Evolutionary conservation across 331 rosid species (phyloP), one percentile per base, ranked within the genome.

Genomic region (Pyracantha coccinea): DNA sequence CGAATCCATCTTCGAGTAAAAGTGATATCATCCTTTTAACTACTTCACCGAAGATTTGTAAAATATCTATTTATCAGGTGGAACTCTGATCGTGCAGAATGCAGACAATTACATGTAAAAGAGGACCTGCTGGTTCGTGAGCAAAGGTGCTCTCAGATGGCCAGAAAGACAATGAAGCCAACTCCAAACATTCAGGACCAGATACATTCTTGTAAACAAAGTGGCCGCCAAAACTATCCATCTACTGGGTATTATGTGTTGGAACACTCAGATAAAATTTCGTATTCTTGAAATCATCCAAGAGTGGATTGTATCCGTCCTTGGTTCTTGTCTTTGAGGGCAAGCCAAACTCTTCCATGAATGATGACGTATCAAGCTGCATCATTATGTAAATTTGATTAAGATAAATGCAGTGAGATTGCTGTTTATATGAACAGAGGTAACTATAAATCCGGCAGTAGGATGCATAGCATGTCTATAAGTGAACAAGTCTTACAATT

Each of bases 341-440:
- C 88, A 92, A 81, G 72, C 97, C 97, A 59, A 94, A 94, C 88
- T 94, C 97, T 79, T 91, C 98, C 97, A 94, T 94, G 84, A 94
- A 94, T 20, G 93, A 85, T 17, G 95, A 94, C 31, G 98, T 90
- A 55, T 94, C 96, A 71, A 91, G 88, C 98, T 94, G 62, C 83
- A 85, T 45, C 78, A 79, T 63, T 25, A 77, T 33, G 66, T 14
- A 81, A 71, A 82, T 31, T 12, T 57, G 78, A 9, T 78, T 66
- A 67, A 71, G 69, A 12, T 64, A 38, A 70, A 16, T 8, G 28
- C 31, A 41, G 20, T 17, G 55, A 23, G 63, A 15, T 32, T 55
- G 73, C 21, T 29, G 73, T 41, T 41, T 41, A 41, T 41, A 41
- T 41, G 47, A 41, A 41, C 47, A 41, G 15, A 41, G 47, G 15